These are phyloP conservation scores for Aspergillus melleus DNA, from an alignment of 2,329 filamentous ascomycete species.

Conservation along the genomic window DNA sequence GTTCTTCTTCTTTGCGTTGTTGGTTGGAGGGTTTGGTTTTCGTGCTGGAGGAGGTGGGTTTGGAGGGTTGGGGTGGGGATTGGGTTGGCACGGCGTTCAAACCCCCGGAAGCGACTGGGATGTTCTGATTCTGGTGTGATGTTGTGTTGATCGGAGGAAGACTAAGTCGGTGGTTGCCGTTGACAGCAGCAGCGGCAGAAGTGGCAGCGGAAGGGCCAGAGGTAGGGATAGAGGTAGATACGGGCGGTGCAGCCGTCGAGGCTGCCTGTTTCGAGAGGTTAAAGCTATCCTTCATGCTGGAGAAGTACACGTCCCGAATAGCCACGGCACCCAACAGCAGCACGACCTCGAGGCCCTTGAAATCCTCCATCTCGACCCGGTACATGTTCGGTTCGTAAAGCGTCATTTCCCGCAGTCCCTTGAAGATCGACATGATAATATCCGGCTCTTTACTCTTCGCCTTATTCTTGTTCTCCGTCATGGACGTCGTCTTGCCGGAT, in stretches of 20 bases:
- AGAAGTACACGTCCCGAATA: constrained; percentile 63
- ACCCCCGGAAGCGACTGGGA: constrained; percentile 5
- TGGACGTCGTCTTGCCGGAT: constrained; percentile 70
- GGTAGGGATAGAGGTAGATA: constrained; percentile 4
- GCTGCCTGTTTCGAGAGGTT: constrained; percentile 55
- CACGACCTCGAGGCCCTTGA: constrained; percentile 86
- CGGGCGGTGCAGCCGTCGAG: not conserved
- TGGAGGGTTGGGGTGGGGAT: not conserved
- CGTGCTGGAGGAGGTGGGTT: constrained; percentile 14
- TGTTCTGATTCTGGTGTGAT: not conserved
- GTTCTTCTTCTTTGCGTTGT: constrained; percentile 52
- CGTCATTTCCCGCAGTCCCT: constrained; percentile 72
- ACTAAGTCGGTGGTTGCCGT: not conserved
- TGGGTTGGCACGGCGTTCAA: not conserved
- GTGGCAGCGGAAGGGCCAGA: constrained; percentile 16
- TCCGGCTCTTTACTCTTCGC: constrained; percentile 87
- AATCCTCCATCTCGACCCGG: constrained; percentile 88
- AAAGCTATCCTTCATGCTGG: constrained; percentile 71
- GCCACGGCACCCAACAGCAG: constrained; percentile 62
- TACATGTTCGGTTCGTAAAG: constrained; percentile 92
- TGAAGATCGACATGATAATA: constrained; percentile 89
- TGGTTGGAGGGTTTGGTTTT: constrained; percentile 31
- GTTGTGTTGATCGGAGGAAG: not conserved
- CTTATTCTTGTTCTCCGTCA: constrained; percentile 65
- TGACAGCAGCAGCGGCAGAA: constrained; percentile 16